These are phyloP conservation scores for Solanum hybrid DNA, from an alignment of 305 asterid species.

Conservation along the genomic window DNA sequence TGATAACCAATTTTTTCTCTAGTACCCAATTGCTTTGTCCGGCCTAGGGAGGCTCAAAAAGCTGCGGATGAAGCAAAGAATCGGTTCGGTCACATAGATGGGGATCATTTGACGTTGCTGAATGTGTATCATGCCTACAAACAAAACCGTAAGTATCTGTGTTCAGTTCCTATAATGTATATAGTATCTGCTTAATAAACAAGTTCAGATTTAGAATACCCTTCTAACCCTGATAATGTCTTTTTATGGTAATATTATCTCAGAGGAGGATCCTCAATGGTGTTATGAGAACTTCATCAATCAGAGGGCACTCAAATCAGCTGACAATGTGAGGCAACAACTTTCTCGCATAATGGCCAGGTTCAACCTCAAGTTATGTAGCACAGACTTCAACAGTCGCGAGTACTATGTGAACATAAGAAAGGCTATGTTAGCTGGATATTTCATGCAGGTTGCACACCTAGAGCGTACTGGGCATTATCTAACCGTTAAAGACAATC, in stretches of 20 bases:
- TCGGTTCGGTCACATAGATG: conserved; percentile 90
- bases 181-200: neutral
- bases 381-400: conserved; percentile 91
- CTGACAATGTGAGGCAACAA: conserved; percentile 93
- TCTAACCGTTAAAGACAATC: conserved; percentile 93
- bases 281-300: conserved; percentile 87
- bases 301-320: conserved; percentile 78
- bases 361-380: conserved; percentile 85
- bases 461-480: conserved; percentile 85
- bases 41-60: conserved; percentile 98
- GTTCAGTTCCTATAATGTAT: neutral
- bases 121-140: conserved; percentile 94
- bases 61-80: conserved; percentile 99
- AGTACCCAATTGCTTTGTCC: conserved; percentile 99
- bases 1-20: conserved; percentile 95
- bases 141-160: conserved; percentile 62
- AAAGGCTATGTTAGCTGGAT: conserved; percentile 98
- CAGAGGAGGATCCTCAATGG: conserved; percentile 95
- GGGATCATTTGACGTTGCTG: conserved; percentile 91
- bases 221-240: neutral
- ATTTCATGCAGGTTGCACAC: conserved; percentile 99
- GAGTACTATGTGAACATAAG: conserved; percentile 93
- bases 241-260: conserved; percentile 1
- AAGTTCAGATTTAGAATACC: neutral
- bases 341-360: conserved; percentile 86